Conservation (phyloP, 2,329 filamentous ascomycete species). For the Stromatinia cepivora region DNA sequence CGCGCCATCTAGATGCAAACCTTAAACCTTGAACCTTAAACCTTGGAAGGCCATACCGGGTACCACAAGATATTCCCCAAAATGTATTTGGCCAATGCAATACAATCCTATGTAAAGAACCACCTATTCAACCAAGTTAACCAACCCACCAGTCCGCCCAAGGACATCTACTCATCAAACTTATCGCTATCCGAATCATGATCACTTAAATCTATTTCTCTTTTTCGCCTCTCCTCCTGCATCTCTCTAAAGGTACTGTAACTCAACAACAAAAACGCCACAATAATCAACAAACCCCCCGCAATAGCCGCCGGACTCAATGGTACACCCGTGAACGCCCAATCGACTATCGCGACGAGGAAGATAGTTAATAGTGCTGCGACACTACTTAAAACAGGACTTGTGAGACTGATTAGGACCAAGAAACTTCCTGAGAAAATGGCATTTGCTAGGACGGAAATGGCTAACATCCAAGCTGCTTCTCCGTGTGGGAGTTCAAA, state of each 20-base stretch:
- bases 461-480: slow-evolving; percentile 75
- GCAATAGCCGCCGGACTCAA: slow-evolving; percentile 72
- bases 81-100: neutral
- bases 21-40: too few relatives aligned
- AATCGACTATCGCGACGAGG: slow-evolving; percentile 89
- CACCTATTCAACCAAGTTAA: neutral
- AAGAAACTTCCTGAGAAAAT: slow-evolving; percentile 92
- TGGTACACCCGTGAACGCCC: slow-evolving; percentile 76
- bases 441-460: slow-evolving; percentile 84
- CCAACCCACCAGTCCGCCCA: neutral
- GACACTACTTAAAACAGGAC: slow-evolving; percentile 87
- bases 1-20: slow-evolving; percentile 13
- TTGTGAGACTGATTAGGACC: slow-evolving; percentile 88
- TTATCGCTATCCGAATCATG: slow-evolving; percentile 48
- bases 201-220: slow-evolving; percentile 44
- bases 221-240: slow-evolving; percentile 74
- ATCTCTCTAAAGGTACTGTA: slow-evolving; percentile 95
- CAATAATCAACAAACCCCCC: slow-evolving; percentile 85
- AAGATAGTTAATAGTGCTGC: slow-evolving; percentile 95
- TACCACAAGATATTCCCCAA: neutral
- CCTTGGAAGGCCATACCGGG: too few relatives aligned
- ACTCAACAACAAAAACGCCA: slow-evolving; percentile 81
- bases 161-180: slow-evolving; percentile 40
- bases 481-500: slow-evolving; percentile 80
- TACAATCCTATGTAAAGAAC: neutral